phyloP scores from a whole-genome alignment of 2,329 filamentous ascomycete genomes.

The Parascedosporium putredinis region DNA sequence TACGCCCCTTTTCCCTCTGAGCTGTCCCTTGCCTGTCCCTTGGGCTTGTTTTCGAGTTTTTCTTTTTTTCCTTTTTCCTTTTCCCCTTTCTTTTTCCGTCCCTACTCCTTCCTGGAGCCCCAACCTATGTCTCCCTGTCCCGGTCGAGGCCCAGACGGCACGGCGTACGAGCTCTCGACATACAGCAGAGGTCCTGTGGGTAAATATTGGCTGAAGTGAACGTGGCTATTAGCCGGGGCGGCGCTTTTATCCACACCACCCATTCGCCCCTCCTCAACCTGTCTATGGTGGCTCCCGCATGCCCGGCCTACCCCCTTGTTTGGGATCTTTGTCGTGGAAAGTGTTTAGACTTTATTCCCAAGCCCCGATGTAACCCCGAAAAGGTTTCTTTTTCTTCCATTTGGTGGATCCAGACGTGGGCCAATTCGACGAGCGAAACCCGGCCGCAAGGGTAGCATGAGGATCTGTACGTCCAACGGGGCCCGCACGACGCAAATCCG shows the following conservation, averaged over 20 bases:
- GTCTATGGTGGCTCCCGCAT: background rate
- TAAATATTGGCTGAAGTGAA: background rate
- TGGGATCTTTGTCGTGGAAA: constrained; percentile 1
- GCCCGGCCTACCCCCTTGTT: constrained; percentile 2
- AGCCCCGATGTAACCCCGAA: constrained; percentile 1
- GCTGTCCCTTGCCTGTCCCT: background rate
- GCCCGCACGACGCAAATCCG: no score
- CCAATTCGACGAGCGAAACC: background rate
- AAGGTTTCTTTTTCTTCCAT: background rate
- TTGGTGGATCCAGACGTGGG: background rate
- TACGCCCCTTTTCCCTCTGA: no score
- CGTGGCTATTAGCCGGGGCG: constrained; percentile 1
- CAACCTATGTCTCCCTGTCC: background rate
- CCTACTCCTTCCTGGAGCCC: no score
- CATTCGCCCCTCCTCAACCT: background rate
- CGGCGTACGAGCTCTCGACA: background rate
- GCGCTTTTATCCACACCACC: background rate
- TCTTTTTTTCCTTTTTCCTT: background rate
- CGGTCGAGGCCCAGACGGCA: background rate
- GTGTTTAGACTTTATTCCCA: constrained; percentile 1
- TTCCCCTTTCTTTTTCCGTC: background rate
- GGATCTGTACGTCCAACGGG: background rate
- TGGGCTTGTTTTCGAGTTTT: background rate
- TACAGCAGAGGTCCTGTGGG: background rate
- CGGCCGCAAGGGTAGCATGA: background rate